Base-by-base conservation (phyloP, 208 protist genomes). In the Leptomonas pyrrhocoris region DNA sequence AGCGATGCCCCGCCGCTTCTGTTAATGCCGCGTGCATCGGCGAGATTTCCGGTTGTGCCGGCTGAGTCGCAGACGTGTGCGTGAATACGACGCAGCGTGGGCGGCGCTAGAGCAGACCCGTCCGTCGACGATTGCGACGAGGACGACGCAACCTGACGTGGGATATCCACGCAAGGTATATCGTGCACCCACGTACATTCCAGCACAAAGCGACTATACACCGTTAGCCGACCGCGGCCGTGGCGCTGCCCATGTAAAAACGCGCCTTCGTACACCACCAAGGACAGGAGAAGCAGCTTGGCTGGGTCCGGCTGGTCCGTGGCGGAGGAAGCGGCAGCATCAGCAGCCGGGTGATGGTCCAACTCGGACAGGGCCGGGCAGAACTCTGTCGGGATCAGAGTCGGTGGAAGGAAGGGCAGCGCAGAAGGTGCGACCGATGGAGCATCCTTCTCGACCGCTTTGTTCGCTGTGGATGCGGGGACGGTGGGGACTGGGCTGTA, bases 161-260 rank as follows among this genome's bases (percentile, higher is more conserved):
- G 72, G 25, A 66, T 49, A 0, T 28, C 8, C 38, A 90, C 51
- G 23, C 75, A 60, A 15, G 86, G 86, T 25, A 65, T 54, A 40
- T 83, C 83, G 42, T 86, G 46, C n/a, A 72, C 72, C 86, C 86
- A 92, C 18, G 49, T 40, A 50, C 86, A 88, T 21, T 80, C 74
- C 23, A 92, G 49, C 18, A 83, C 73, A 59, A 86, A 74, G n/a
- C 77, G 66, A 9, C 79, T 63, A 48, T 77, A 81, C 3, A 79
- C 83, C 1, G 79, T 84, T 11, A 92, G 83, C 13, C 73, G 68
- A 18, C 86, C 86, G 21, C 68, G 70, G 18, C 86, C 86, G 42
- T 86, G 70, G 3, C 74, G 76, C 45, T 31, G 64, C 27, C 86
- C 86, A 11, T 68, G 53, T 5, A 56, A 58, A 65, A 92, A 92